These are phyloP conservation scores for Dysphania ambrosioides DNA, from an alignment of 148 eudicot species.

Conservation along the genomic window DNA sequence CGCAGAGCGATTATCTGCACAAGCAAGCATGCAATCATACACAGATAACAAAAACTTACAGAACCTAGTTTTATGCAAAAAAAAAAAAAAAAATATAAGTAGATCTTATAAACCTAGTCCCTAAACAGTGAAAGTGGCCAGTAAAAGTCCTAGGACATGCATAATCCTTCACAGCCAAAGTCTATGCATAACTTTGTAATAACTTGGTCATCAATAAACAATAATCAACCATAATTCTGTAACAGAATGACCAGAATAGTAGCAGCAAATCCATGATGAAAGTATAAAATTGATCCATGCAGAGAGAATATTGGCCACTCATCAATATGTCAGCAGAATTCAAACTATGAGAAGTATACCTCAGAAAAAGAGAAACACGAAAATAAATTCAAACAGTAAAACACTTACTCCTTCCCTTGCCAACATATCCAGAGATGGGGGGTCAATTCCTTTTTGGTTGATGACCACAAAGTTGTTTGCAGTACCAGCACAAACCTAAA, in stretches of 20 bases:
- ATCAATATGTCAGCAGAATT: neutral
- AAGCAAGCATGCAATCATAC: neutral
- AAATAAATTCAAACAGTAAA: neutral
- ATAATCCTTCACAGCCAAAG: neutral
- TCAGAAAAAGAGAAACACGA: neutral
- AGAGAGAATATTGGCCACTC: neutral
- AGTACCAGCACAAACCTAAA: slow-evolving; percentile 74
- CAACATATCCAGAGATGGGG: slow-evolving; percentile 90
- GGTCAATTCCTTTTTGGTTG: slow-evolving; percentile 96
- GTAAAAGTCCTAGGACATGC: neutral
- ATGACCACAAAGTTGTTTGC: slow-evolving; percentile 80
- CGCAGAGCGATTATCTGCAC: slow-evolving; percentile 78
- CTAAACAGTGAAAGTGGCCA: neutral
- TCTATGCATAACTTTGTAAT: slow-evolving; percentile 2
- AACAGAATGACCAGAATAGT: neutral
- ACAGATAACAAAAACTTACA: no score
- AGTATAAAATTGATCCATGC: neutral
- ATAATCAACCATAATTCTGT: neutral
- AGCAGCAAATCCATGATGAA: neutral
- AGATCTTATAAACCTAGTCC: no score
- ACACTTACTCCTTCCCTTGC: slow-evolving; percentile 88
- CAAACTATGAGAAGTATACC: neutral
- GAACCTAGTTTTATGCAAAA: no score
- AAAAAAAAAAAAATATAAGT: no score
- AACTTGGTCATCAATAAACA: neutral